These are phyloP conservation scores for Carex cristatella DNA, from an alignment of 176 grass and related monocot species.

Conservation along the genomic window DNA sequence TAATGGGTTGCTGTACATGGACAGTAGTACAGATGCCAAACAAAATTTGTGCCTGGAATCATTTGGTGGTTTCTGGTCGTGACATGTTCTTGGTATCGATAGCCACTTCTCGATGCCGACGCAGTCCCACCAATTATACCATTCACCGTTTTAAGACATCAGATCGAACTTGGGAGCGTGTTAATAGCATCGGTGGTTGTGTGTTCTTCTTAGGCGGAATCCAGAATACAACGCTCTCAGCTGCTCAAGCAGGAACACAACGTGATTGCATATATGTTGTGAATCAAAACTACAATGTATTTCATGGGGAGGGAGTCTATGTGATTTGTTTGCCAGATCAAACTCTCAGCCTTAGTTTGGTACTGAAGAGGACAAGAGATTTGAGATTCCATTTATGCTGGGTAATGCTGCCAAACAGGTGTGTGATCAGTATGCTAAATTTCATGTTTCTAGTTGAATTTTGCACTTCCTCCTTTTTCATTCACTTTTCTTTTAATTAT, in stretches of 20 bases:
- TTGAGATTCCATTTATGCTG: too few species aligned
- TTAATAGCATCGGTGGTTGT: neutral
- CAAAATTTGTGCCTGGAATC: neutral
- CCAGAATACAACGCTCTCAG: neutral
- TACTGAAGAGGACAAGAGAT: too few species aligned
- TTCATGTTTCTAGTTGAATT: too few species aligned
- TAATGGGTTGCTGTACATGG: neutral
- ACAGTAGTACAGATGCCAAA: neutral
- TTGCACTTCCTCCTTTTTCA: too few species aligned
- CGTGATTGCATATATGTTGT: neutral
- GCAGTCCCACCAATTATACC: neutral
- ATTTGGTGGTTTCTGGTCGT: neutral
- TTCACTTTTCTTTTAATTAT: too few species aligned
- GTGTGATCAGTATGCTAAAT: too few species aligned
- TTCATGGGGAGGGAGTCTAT: neutral
- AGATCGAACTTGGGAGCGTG: neutral
- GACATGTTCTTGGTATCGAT: neutral
- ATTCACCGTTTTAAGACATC: neutral
- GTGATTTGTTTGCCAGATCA: neutral
- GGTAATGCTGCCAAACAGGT: too few species aligned
- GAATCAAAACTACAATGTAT: neutral
- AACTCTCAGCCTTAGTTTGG: neutral
- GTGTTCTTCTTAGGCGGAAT: neutral
- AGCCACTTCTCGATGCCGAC: neutral
- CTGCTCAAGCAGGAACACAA: neutral